Percentiles rank a stretch among this genome's conserved stretches.
phyloP scores from a whole-genome alignment of 2,329 filamentous ascomycete species.

The Clarireedia hainanense region DNA sequence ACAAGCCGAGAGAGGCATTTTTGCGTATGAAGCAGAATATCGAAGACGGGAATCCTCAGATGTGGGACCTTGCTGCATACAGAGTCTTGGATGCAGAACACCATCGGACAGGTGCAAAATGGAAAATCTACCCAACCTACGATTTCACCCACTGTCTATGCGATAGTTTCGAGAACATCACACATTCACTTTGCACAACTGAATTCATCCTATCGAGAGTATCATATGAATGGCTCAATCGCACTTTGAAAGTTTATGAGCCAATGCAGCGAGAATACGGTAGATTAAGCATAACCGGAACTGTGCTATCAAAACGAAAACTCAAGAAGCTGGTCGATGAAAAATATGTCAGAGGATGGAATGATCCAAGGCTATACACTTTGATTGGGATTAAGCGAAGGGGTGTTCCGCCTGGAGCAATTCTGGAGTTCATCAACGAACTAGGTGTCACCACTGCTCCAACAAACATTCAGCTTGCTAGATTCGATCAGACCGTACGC shows the following conservation, averaged over 20 bases:
- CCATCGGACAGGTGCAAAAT: slow-evolving; percentile 71
- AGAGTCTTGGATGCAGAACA: slow-evolving; percentile 71
- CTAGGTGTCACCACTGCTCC: slow-evolving; percentile 80
- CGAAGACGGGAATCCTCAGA: slow-evolving; percentile 77
- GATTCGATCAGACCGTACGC: slow-evolving; percentile 81
- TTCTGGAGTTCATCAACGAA: slow-evolving; percentile 84
- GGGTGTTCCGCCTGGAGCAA: slow-evolving; percentile 80
- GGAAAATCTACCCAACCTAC: slow-evolving; percentile 93
- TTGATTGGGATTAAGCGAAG: slow-evolving; percentile 75
- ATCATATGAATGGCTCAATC: slow-evolving; percentile 87
- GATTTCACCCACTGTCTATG: slow-evolving; percentile 88
- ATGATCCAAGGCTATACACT: slow-evolving; percentile 85
- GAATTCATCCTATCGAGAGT: slow-evolving; percentile 81
- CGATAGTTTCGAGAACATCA: slow-evolving; percentile 87
- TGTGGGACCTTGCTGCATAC: slow-evolving; percentile 95
- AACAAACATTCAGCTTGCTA: slow-evolving; percentile 69
- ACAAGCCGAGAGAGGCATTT: slow-evolving; percentile 74
- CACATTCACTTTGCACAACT: slow-evolving; percentile 86
- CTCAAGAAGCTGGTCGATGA: slow-evolving; percentile 72
- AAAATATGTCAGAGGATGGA: slow-evolving; percentile 77
- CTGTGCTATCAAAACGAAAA: slow-evolving; percentile 79
- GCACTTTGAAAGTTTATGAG: slow-evolving; percentile 72
- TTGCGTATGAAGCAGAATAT: slow-evolving; percentile 92
- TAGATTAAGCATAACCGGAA: slow-evolving; percentile 72
- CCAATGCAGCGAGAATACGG: slow-evolving; percentile 91